Evolutionary conservation across 2,329 filamentous ascomycete species (phyloP), one percentile per base, ranked within the genome.

Genomic region (Beauveria asiatica): DNA sequence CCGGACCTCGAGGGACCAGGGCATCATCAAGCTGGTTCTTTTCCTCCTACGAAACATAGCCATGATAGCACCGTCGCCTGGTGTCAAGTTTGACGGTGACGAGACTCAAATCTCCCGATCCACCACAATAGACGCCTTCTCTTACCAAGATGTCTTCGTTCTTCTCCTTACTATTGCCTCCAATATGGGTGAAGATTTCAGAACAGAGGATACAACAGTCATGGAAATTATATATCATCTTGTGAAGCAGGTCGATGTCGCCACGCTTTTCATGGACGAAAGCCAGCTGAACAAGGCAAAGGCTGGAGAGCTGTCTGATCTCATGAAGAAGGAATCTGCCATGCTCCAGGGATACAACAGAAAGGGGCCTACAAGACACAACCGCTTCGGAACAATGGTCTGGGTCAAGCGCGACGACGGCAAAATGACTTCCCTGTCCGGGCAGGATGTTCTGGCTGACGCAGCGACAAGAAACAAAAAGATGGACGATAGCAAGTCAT

Each of bases 351-450:
- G 87, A 53, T 88, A 92, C 67, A 87, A 88, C 58, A 87, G 86
- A 66, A 86, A 86, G 69, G 89, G 89, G 3, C 90, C 92, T 0
- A 92, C 91, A 3, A 81, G 94, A 52, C 94, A 99, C 73, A 96
- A 92, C 66, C 84, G 94, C 39, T 99, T 97, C 68, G 94, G 94
- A 3, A 96, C 92, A 11, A 97, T 97, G 90, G 86, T 97, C 39
- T 97, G 93, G 92, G 85, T 99, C 42, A 91, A 96, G 75, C 81
- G 92, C 60, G 89, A 92, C 53, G 88, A 92, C 66, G 86, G 88
- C 55, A 92, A 92, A 68, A 83, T 94, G 67, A 88, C 90, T 0
- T 92, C 92, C 0, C 82, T 99, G 1, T 92, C 92, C 0, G 94
- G 94, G 1, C 93, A 97, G 70, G 88, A 92, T 66, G 89, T 89